Conservation (phyloP, 2,329 filamentous ascomycete species). For the Alternaria longipes region DNA sequence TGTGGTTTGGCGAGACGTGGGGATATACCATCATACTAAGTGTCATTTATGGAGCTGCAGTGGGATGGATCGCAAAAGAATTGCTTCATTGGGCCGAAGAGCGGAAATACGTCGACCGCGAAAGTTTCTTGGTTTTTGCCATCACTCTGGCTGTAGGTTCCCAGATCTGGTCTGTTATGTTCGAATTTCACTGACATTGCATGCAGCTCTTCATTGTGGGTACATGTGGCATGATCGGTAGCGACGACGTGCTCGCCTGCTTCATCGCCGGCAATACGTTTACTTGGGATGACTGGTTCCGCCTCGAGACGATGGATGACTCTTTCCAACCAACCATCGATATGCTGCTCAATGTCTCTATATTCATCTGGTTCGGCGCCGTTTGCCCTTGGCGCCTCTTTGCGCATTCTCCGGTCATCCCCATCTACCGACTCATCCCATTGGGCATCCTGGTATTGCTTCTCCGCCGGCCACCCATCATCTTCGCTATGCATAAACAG, state of each 20-base stretch:
- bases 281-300: conserved; percentile 95
- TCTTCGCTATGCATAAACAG: conserved; percentile 75
- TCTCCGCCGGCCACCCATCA: conserved; percentile 78
- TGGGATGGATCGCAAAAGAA: conserved; percentile 84
- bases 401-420: conserved; percentile 71
- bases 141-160: conserved; percentile 77
- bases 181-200: not conserved
- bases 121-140: conserved; percentile 88
- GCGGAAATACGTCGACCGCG: conserved; percentile 81
- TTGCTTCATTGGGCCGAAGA: conserved; percentile 85
- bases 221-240: conserved; percentile 86
- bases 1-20: conserved; percentile 89
- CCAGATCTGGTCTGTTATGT: not conserved
- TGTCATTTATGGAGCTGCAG: conserved; percentile 76
- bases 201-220: conserved; percentile 80
- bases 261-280: conserved; percentile 93
- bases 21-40: conserved; percentile 83
- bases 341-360: conserved; percentile 87
- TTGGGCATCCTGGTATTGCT: conserved; percentile 80
- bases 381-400: conserved; percentile 84
- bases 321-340: conserved; percentile 94
- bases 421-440: conserved; percentile 75
- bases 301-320: conserved; percentile 86
- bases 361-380: conserved; percentile 82
- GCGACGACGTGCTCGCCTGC: conserved; percentile 88